phyloP scores from a whole-genome alignment of 148 eudicot genomes.

The Camellia lanceoleosa region DNA sequence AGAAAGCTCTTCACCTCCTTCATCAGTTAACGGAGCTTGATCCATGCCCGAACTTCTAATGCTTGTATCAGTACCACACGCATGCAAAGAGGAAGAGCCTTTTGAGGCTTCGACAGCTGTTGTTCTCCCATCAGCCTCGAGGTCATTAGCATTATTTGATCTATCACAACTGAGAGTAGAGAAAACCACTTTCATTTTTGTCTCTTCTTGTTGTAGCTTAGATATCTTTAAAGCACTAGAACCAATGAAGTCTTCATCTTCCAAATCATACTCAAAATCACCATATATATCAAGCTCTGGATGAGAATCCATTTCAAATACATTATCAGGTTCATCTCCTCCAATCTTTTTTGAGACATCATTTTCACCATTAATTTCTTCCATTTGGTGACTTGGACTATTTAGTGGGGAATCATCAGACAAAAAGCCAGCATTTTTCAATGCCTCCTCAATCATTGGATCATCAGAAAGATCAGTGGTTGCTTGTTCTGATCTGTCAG shows the following conservation, averaged over 20 bases:
- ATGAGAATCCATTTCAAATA: constrained; percentile 70
- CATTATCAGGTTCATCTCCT: constrained; percentile 48
- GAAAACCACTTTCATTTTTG: constrained; percentile 79
- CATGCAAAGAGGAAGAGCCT: constrained; percentile 22
- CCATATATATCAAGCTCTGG: constrained; percentile 93
- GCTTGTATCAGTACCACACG: constrained; percentile 18
- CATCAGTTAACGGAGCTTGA: constrained; percentile 33
- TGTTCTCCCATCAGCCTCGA: constrained; percentile 21
- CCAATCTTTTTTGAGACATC: constrained; percentile 22
- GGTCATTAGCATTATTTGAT: constrained; percentile 20
- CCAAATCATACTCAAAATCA: constrained; percentile 88
- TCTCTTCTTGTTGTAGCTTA: constrained; percentile 45
- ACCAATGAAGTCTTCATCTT: constrained; percentile 72
- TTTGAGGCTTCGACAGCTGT: constrained; percentile 9
- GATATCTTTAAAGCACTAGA: constrained; percentile 42
- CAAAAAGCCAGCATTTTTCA: constrained; percentile 76
- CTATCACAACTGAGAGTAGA: constrained; percentile 46
- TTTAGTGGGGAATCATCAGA: constrained; percentile 90
- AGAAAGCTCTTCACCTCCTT: constrained; percentile 54
- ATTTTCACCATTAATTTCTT: constrained; percentile 22
- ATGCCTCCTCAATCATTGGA: constrained; percentile 67
- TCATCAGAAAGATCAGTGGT: constrained; percentile 28
- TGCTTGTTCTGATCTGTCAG: constrained; percentile 30
- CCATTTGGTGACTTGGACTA: constrained; percentile 46
- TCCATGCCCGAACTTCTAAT: constrained; percentile 24